Evolutionary conservation across 2,329 filamentous ascomycete species (phyloP), one percentile per base, ranked within the genome.

Genomic region (Stagonosporopsis chrysanthemi): DNA sequence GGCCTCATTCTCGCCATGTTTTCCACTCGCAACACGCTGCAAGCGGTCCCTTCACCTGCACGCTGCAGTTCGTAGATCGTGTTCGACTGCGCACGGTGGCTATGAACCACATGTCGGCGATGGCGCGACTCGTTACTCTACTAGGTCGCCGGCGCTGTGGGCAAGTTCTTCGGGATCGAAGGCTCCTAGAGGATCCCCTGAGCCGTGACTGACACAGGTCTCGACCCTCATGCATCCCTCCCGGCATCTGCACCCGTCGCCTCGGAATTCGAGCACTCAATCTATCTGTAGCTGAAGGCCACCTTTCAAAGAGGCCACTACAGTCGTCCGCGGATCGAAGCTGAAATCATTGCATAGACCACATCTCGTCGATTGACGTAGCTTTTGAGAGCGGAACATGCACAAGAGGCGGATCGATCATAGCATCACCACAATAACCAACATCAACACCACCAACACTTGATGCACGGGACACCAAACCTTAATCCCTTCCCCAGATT

Each of bases 31-130:
- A 17, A 17, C 38, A 29, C 40, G 6, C 12, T 15, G 24, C 40
- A 28, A 24, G 29, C 46, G 47, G 35, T 36, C 45, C 35, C 14
- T 28, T 33, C 35, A 23, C 41, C 40, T 45, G 40, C 35, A 24
- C 40, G 33, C 39, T 17, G 23, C 44, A 14, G 52, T 46, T 45
- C 23, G 40, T 40, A 35, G 52, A 50, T 50, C 41, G 17, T 41
- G 40, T 46, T 41, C 26, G 22, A 55, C 31, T 5, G 42, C 23
- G 38, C 19, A 47, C 4, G 17, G 14, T 40, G 40, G 23, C 22
- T 24, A 40, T 31, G 47, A 56, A 39, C 45, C 54, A 47, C 31
- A 42, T 23, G 28, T 29, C 24, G 14, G 36, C 38, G 36, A 24
- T 9, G 4, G 15, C 28, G 5, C 12, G 14, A 31, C n/a, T 42